Conservation (phyloP, 805 yeast species). For the Candida takata region DNA sequence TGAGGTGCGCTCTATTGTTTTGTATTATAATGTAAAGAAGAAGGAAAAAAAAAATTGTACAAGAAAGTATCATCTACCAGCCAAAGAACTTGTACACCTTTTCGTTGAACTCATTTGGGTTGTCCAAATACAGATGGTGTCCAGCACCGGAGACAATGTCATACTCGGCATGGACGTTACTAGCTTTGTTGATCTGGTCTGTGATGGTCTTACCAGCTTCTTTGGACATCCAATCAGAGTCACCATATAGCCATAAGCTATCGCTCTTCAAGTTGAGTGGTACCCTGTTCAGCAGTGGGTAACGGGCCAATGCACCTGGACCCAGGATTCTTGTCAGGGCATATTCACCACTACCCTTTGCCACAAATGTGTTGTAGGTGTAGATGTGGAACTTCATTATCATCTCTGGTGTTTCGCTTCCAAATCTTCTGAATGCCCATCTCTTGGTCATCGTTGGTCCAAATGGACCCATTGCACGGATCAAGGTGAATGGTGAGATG, state of each 20-base stretch:
- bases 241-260: conserved; percentile 56
- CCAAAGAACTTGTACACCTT: conserved; percentile 28
- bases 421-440: conserved; percentile 51
- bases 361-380: conserved; percentile 43
- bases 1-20: too few relatives aligned
- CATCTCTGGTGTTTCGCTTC: conserved; percentile 23
- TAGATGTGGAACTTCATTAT: conserved; percentile 44
- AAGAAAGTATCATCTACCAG: conserved; percentile 18
- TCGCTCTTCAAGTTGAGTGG: conserved; percentile 28
- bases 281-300: conserved; percentile 50
- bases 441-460: conserved; percentile 42
- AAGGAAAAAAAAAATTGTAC: too few relatives aligned
- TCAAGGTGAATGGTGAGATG: conserved; percentile 46
- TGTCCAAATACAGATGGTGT: conserved; percentile 64
- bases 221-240: conserved; percentile 64
- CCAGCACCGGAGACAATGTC: conserved; percentile 44
- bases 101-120: conserved; percentile 41
- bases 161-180: conserved; percentile 18
- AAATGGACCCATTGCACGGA: conserved; percentile 46
- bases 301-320: conserved; percentile 49
- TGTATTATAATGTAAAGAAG: too few relatives aligned
- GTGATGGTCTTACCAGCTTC: conserved; percentile 47
- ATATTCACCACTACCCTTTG: conserved; percentile 57
- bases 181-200: conserved; percentile 24
- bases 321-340: conserved; percentile 54